Evolutionary conservation across 2,329 filamentous ascomycete species (phyloP).

Genomic region (Calonectria pauciramosa): DNA sequence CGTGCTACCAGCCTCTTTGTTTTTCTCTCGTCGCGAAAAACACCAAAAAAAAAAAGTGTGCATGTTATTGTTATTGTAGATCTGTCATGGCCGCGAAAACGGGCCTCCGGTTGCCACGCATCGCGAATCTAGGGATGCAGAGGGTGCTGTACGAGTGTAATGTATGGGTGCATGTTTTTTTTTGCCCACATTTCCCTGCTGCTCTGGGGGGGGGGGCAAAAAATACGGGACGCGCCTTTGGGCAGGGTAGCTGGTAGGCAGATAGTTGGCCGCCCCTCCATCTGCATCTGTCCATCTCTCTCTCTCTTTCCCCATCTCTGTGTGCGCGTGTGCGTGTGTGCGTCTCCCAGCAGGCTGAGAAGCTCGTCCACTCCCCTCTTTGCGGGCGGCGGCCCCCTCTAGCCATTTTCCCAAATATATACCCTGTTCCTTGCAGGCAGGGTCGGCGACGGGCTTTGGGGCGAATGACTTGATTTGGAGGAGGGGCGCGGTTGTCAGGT

Average conservation of each 20-base stretch:
- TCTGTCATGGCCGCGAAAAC: conserved; percentile 41
- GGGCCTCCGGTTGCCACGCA: conserved; percentile 40
- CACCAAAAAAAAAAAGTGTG: not conserved
- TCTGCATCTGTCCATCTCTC: conserved; percentile 6
- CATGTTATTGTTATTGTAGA: conserved; percentile 40
- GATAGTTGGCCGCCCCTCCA: conserved; percentile 2
- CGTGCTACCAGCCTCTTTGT: conserved; percentile 14
- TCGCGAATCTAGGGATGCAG: conserved; percentile 38
- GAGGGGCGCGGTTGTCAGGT: not conserved
- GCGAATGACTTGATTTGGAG: conserved; percentile 28
- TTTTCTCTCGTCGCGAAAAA: conserved; percentile 21
- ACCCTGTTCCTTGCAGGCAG: conserved; percentile 39
- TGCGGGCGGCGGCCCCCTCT: not conserved
- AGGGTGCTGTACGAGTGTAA: conserved; percentile 27
- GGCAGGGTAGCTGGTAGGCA: not conserved
- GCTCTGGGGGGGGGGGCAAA: not conserved
- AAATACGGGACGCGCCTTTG: not conserved
- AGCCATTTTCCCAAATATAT: conserved; percentile 27
- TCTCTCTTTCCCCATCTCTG: not conserved
- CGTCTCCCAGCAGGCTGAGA: not conserved
- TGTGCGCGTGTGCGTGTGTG: not conserved
- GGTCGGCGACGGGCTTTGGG: conserved; percentile 7
- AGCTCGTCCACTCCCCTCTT: not conserved
- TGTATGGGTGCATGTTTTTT: conserved; percentile 1
- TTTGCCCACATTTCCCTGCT: not conserved